These are phyloP conservation scores for Phytophthora sojae DNA, from an alignment of 352 stramenopile species.

Conservation along the genomic window DNA sequence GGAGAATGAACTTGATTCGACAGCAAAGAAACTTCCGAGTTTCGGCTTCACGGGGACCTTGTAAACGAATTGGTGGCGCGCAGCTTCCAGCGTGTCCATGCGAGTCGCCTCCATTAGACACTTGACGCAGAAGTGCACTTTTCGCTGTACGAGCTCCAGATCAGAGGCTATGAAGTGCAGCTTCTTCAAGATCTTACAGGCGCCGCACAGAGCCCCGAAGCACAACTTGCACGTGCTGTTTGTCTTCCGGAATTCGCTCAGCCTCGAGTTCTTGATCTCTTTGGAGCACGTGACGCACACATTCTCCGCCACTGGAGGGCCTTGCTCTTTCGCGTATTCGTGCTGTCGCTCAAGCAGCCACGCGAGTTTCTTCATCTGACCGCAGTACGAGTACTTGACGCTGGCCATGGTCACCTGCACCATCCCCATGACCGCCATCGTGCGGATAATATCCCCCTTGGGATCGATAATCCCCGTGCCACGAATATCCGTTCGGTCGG, in stretches of 20 bases:
- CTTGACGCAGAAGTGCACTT: slow-evolving; percentile 32
- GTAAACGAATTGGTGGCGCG: slow-evolving; percentile 23
- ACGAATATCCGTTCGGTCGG: slow-evolving; percentile 8
- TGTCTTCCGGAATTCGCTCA: slow-evolving; percentile 8
- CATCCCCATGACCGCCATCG: slow-evolving; percentile 12
- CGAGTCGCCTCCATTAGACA: slow-evolving; percentile 29
- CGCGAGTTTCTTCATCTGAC: slow-evolving; percentile 2
- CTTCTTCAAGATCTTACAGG: slow-evolving; percentile 23
- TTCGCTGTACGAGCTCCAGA: slow-evolving; percentile 20
- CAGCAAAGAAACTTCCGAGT: background rate
- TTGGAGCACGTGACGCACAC: slow-evolving; percentile 12
- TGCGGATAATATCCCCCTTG: slow-evolving; percentile 23
- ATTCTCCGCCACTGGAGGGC: background rate
- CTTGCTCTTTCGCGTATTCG: background rate
- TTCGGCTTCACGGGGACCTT: background rate
- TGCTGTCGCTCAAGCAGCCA: background rate
- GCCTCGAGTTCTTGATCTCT: background rate
- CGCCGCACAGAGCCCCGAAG: slow-evolving; percentile 13
- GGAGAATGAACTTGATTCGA: background rate
- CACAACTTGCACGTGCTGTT: slow-evolving; percentile 26
- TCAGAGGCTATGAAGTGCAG: slow-evolving; percentile 30
- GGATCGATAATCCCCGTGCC: slow-evolving; percentile 24
- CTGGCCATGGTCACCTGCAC: slow-evolving; percentile 8
- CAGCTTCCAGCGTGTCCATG: slow-evolving; percentile 27
- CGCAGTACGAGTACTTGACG: slow-evolving; percentile 15